Conservation (phyloP, 495 filamentous ascomycete species). For the Neurospora hispaniola region DNA sequence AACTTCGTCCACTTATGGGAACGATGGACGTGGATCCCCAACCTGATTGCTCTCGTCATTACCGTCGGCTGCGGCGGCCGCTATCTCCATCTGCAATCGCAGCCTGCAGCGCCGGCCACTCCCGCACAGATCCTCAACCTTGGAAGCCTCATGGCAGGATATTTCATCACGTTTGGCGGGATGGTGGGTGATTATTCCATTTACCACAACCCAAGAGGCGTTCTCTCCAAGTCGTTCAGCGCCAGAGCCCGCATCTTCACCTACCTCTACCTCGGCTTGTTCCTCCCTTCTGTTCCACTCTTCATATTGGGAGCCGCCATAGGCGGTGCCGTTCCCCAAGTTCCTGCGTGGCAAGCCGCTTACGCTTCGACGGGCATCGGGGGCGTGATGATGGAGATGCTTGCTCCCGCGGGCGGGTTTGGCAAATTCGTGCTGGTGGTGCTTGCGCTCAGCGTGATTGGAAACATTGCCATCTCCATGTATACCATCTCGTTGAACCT, state of each 20-base stretch:
- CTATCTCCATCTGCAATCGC: constrained; percentile 27
- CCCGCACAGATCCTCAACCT: constrained; percentile 20
- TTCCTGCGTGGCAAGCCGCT: constrained; percentile 26
- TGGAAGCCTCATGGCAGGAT: constrained; percentile 30
- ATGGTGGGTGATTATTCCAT: constrained; percentile 32
- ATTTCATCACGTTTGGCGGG: constrained; percentile 35
- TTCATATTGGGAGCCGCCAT: constrained; percentile 44
- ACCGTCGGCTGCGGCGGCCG: constrained; percentile 39
- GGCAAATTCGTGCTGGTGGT: constrained; percentile 42
- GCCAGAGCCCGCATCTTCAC: constrained; percentile 24
- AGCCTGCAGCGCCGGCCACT: constrained; percentile 13
- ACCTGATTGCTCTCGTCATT: constrained; percentile 38
- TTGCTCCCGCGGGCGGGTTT: constrained; percentile 38
- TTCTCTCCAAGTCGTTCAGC: neutral
- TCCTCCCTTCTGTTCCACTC: constrained; percentile 37
- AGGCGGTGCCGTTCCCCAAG: constrained; percentile 30
- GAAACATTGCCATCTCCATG: constrained; percentile 36
- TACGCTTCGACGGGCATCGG: constrained; percentile 35
- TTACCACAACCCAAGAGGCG: constrained; percentile 19
- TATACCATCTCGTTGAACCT: constrained; percentile 41
- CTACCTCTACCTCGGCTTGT: constrained; percentile 34
- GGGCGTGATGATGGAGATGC: constrained; percentile 40
- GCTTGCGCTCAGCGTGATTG: constrained; percentile 38
- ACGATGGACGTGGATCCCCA: constrained; percentile 47
- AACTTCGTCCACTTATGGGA: constrained; percentile 42